Percentiles rank a stretch among this genome's conserved stretches.
These are phyloP conservation scores for Colletotrichum lentis DNA, from an alignment of 2,329 filamentous ascomycete genomes.

Conservation along the genomic window DNA sequence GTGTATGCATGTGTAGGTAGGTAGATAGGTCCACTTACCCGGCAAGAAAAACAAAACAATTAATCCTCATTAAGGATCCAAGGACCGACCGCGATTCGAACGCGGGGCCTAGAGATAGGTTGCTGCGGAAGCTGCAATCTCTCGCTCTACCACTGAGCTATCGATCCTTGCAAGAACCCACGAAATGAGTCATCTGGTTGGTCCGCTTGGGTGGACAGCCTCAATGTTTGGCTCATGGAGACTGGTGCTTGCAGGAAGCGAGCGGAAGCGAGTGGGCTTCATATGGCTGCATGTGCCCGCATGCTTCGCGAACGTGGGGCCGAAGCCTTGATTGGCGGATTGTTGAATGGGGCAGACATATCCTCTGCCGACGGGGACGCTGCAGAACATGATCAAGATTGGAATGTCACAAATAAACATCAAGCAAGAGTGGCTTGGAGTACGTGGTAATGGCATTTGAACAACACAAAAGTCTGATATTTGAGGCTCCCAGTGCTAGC, in stretches of 20 bases:
- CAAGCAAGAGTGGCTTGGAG: background rate
- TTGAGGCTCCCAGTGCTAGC: constrained; percentile 17
- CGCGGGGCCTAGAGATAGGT: constrained; percentile 37
- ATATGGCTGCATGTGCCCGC: constrained; percentile 1
- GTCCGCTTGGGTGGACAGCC: background rate
- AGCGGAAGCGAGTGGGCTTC: constrained; percentile 4
- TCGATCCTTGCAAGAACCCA: constrained; percentile 23
- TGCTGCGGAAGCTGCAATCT: constrained; percentile 33
- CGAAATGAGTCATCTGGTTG: constrained; percentile 26
- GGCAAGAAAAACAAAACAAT: background rate
- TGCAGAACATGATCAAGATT: background rate
- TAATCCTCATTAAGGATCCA: rapidly evolving
- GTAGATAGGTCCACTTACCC: no score
- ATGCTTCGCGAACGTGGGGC: constrained; percentile 14
- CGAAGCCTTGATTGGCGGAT: constrained; percentile 18
- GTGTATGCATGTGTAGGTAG: no score
- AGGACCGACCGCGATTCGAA: constrained; percentile 38
- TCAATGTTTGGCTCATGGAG: constrained; percentile 14
- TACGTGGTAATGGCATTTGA: constrained; percentile 3
- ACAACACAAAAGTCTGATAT: constrained; percentile 19
- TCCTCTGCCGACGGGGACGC: background rate
- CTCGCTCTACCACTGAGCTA: constrained; percentile 39
- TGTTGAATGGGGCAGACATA: background rate
- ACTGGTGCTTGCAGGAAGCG: constrained; percentile 11
- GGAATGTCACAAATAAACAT: background rate